Evolutionary conservation across 306 rosid genomes (phyloP), one percentile per base, ranked within the genome.

Genomic region (Dryas octopetala): DNA sequence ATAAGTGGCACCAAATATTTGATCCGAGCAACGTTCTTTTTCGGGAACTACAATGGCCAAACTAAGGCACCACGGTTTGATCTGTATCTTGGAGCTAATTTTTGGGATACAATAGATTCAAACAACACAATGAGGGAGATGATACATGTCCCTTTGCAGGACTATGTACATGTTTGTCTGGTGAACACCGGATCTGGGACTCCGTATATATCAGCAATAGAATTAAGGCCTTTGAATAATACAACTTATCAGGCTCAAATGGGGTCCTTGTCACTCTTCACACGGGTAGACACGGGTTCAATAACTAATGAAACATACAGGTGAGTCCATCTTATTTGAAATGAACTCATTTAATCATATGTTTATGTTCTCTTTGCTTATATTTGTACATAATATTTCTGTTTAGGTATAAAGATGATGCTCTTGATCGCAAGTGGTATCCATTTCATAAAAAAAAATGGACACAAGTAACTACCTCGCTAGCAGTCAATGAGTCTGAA

Each of bases 181-280:
- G 80, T 63, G 3, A 85, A 82, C 6, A 79, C 19, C 3, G 85
- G 81, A 10, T 14, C 57, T 1, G 84, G 88, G 32, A 62, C 50
- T 1, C 89, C 96, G 7, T 85, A 52, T 32, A 82, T 90, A 65
- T 78, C 90, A 9, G 19, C 81, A 4, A 52, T 87, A 38, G 96
- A 84, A 41, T 9, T 89, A 41, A 62, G 88, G 28, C 82, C 48
- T 61, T 44, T 84, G 46, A 51, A 16, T 2, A 62, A 13, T 38
- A 15, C 49, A 4, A 75, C 53, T 10, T 86, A 88, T 47, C 41
- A 5, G 1, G 73, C 64, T 41, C 17, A 5, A 4, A 41, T 82
- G 0, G 53, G 40, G 16, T 61, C 86, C 15, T 77, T 73, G 9
- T 10, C 60, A 53, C 32, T 5, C 0, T 1, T 7, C 6, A 0